Conservation (phyloP, 1,284 basidiomycete species). For the Puccinia hordei region DNA sequence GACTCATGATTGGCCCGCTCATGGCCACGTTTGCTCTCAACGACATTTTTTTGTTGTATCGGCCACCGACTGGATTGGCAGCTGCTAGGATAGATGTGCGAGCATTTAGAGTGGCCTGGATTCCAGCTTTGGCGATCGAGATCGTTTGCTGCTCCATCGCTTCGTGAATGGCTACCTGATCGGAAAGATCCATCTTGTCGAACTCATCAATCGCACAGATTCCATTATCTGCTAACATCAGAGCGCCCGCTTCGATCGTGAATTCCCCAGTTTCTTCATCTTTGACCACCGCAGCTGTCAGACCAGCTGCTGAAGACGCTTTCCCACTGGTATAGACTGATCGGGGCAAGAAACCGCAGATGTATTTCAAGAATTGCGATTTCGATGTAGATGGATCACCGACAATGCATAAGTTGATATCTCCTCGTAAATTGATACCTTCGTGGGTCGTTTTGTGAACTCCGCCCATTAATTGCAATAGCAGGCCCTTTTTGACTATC, state of each 20-base stretch:
- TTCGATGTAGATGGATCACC: conserved; percentile 97
- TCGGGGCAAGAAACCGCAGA: conserved; percentile 97
- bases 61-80: conserved; percentile 92
- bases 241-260: conserved; percentile 96
- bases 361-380: conserved; percentile 98
- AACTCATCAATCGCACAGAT: conserved; percentile 99
- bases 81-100: conserved; percentile 96
- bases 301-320: conserved; percentile 96
- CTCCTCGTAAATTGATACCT: conserved; percentile 94
- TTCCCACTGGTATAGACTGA: conserved; percentile 99
- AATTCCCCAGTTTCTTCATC: conserved; percentile 99
- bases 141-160: conserved; percentile 99
- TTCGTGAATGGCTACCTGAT: conserved; percentile 99
- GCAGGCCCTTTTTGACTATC: conserved; percentile 95
- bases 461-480: conserved; percentile 99
- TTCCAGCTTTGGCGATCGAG: conserved; percentile 98
- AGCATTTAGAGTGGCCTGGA: conserved; percentile 97
- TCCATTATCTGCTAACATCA: conserved; percentile 99
- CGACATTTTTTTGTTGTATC: conserved; percentile 94
- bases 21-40: conserved; percentile 95
- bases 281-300: conserved; percentile 96
- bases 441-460: conserved; percentile 96
- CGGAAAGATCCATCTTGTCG: conserved; percentile 99
- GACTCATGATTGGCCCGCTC: conserved; percentile 98
- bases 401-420: conserved; percentile 97